A percentile compares a stretch with the other conserved stretches of the same genome.
These are phyloP conservation scores for Trichoderma harzianum DNA, from an alignment of 2,329 filamentous ascomycete species.

Conservation along the genomic window DNA sequence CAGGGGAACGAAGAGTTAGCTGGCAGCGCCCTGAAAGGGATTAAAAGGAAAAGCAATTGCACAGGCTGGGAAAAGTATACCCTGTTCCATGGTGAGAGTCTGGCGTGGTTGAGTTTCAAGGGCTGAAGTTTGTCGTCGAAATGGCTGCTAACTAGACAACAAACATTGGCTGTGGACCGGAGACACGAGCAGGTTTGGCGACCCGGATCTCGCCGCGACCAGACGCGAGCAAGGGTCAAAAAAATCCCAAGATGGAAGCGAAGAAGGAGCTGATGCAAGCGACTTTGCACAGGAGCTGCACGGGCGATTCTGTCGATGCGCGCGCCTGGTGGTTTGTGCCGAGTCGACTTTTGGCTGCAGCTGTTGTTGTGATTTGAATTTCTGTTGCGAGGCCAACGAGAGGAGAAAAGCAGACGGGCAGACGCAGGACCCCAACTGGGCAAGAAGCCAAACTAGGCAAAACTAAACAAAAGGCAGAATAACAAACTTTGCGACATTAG, in stretches of 20 bases:
- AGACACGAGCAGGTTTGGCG: slow-evolving; percentile 26
- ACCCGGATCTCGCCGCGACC: slow-evolving; percentile 21
- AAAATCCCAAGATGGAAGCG: slow-evolving; percentile 16
- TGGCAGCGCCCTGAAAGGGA: not conserved
- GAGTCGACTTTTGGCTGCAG: slow-evolving; percentile 26
- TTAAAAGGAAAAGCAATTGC: not conserved
- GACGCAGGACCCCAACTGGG: slow-evolving; percentile 2
- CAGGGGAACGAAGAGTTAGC: not conserved
- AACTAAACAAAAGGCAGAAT: slow-evolving; percentile 14
- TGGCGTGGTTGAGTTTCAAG: slow-evolving; percentile 31
- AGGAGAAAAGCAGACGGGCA: slow-evolving; percentile 30
- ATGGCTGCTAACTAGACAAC: slow-evolving; percentile 32
- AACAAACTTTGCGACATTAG: slow-evolving; percentile 23
- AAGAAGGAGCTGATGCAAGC: slow-evolving; percentile 8
- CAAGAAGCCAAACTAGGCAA: slow-evolving; percentile 14
- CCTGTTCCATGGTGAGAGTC: slow-evolving; percentile 35
- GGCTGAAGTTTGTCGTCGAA: slow-evolving; percentile 25
- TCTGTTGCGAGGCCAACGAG: slow-evolving; percentile 45
- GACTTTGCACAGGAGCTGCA: slow-evolving; percentile 22
- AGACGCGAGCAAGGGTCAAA: slow-evolving; percentile 11
- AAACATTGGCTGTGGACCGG: slow-evolving; percentile 38
- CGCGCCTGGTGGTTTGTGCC: slow-evolving; percentile 30
- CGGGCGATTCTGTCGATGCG: slow-evolving; percentile 22
- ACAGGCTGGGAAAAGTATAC: slow-evolving; percentile 27
- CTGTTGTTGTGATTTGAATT: slow-evolving; percentile 42